Evolutionary conservation across 306 rosid genomes (phyloP).

Genomic region (Elaeagnus macrophylla): DNA sequence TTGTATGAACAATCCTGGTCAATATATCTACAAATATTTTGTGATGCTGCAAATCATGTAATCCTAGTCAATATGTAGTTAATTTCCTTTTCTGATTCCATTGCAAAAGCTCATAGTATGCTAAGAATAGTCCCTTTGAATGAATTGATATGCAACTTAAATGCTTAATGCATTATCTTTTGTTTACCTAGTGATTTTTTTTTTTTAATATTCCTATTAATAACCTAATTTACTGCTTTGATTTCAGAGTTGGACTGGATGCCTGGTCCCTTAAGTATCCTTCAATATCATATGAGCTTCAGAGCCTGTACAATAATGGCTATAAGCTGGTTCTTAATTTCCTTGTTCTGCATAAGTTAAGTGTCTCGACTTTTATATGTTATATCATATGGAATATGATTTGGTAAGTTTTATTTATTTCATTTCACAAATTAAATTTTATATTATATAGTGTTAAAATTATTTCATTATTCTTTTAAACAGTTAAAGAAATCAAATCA

Average conservation of each 20-base stretch:
- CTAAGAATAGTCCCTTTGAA: not conserved
- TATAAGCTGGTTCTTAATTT: conserved; percentile 81
- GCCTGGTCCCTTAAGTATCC: conserved; percentile 86
- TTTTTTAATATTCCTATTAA: not conserved
- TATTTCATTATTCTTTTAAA: too few relatives aligned
- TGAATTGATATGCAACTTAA: not conserved
- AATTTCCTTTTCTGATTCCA: too few relatives aligned
- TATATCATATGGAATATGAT: too few relatives aligned
- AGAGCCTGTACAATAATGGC: conserved; percentile 69
- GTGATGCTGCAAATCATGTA: too few relatives aligned
- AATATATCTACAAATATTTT: too few relatives aligned
- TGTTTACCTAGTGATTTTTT: not conserved
- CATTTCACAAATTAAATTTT: too few relatives aligned
- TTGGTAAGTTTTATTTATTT: too few relatives aligned
- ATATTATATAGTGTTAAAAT: too few relatives aligned
- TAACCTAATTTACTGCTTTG: conserved; percentile 17
- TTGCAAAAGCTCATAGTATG: too few relatives aligned
- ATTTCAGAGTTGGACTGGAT: conserved; percentile 61
- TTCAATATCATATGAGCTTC: conserved; percentile 73
- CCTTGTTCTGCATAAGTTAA: conserved; percentile 14
- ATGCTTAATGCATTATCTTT: not conserved
- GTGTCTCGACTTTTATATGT: conserved; percentile 10
- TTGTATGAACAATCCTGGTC: too few relatives aligned
- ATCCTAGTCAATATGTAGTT: too few relatives aligned
- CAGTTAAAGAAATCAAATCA: too few relatives aligned